These are phyloP conservation scores for Sordariomycetes sp. DNA, from an alignment of 2,329 filamentous ascomycete genomes.

Conservation along the genomic window DNA sequence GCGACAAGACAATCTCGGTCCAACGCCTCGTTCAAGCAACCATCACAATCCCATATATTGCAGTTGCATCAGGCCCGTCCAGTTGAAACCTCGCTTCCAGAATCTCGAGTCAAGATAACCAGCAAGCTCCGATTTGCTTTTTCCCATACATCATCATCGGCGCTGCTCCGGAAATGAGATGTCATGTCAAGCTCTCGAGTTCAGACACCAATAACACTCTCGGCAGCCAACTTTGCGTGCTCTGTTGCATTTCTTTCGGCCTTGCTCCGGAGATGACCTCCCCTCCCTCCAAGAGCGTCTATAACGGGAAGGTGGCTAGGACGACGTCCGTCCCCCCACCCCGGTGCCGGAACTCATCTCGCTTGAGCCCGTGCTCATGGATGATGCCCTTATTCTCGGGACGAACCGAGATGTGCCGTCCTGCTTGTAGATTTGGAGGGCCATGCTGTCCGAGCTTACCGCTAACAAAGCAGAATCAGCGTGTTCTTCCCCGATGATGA, in stretches of 20 bases:
- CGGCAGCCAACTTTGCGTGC: no score
- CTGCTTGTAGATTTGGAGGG: background rate
- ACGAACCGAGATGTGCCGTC: background rate
- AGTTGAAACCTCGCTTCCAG: background rate
- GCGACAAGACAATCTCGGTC: background rate
- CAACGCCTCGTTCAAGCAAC: background rate
- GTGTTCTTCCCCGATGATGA: background rate
- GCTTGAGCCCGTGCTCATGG: background rate
- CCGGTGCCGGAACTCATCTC: background rate
- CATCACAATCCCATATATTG: background rate
- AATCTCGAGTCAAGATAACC: background rate
- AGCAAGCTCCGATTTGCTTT: no score
- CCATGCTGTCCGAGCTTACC: background rate
- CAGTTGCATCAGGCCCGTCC: background rate
- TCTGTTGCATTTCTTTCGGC: background rate
- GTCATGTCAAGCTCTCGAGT: no score
- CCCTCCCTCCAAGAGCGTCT: background rate
- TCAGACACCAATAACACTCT: no score
- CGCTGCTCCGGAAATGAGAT: no score
- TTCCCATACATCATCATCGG: no score
- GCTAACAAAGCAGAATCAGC: background rate
- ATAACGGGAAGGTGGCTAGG: background rate
- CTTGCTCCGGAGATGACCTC: background rate
- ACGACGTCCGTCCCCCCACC: background rate
- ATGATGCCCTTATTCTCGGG: background rate